Percentiles rank a stretch among this genome's conserved stretches.
Evolutionary conservation across 768 basidiomycete genomes (phyloP).

Genomic region (Rubroboletus satanas): DNA sequence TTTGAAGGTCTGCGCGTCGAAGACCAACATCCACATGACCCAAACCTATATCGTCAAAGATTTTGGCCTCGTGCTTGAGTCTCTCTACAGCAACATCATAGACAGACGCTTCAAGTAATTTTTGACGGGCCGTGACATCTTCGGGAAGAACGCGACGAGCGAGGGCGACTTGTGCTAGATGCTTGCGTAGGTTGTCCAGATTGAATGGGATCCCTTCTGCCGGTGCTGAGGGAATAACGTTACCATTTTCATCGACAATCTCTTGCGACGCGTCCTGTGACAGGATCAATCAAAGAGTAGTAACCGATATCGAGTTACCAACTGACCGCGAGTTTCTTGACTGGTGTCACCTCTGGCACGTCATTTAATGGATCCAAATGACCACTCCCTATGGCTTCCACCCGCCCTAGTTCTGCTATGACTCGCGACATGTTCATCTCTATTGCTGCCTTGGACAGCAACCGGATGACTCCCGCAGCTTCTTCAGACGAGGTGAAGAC

Average conservation of each 20-base stretch:
- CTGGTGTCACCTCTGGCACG: constrained; percentile 63
- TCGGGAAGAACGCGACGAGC: constrained; percentile 61
- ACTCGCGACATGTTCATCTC: constrained; percentile 48
- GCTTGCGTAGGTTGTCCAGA: constrained; percentile 63
- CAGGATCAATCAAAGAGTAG: background rate
- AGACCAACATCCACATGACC: constrained; percentile 41
- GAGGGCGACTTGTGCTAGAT: constrained; percentile 59
- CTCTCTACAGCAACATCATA: constrained; percentile 79
- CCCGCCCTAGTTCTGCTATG: constrained; percentile 53
- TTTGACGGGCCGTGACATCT: constrained; percentile 72
- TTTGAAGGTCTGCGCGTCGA: constrained; percentile 50
- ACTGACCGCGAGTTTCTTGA: constrained; percentile 45
- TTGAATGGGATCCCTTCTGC: constrained; percentile 64
- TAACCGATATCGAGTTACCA: background rate
- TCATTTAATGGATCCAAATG: constrained; percentile 41
- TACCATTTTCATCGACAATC: constrained; percentile 17
- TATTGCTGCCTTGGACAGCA: constrained; percentile 58
- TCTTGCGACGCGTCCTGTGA: constrained; percentile 19
- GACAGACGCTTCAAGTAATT: constrained; percentile 78
- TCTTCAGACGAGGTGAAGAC: constrained; percentile 52
- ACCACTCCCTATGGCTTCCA: constrained; percentile 42
- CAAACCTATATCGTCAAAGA: constrained; percentile 57
- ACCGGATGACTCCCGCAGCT: constrained; percentile 50
- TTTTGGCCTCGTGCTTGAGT: constrained; percentile 57
- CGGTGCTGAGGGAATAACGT: constrained; percentile 18